Percentiles rank a stretch among this genome's conserved stretches.
Conservation (phyloP, 1,284 basidiomycete genomes). For the Inonotus obliquus region DNA sequence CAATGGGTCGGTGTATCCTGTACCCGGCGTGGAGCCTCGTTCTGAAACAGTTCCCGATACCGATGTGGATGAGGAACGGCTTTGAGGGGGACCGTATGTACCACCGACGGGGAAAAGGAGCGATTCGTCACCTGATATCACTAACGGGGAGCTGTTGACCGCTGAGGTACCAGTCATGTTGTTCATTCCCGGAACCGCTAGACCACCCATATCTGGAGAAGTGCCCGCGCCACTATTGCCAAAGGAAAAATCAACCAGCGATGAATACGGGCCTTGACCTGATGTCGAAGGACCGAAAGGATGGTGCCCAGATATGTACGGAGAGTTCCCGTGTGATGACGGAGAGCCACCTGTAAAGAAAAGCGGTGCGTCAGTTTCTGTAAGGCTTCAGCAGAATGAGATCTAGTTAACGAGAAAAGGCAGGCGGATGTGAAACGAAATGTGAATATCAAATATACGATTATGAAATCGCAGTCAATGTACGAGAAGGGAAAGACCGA, state of each 20-base stretch:
- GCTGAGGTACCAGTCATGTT: background rate
- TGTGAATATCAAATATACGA: background rate
- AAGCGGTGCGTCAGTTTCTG: background rate
- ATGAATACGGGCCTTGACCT: background rate
- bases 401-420: background rate
- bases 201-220: background rate
- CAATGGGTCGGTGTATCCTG: constrained; percentile 4
- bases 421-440: background rate
- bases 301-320: background rate
- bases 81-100: background rate
- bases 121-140: constrained; percentile 7
- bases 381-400: background rate
- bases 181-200: constrained; percentile 3
- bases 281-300: background rate
- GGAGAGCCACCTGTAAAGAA: background rate
- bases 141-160: constrained; percentile 6
- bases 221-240: background rate
- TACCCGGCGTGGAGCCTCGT: background rate
- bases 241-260: background rate
- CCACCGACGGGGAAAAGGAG: background rate
- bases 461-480: background rate
- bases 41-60: background rate
- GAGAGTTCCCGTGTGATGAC: background rate
- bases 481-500: background rate
- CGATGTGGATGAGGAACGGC: background rate